Evolutionary conservation across 352 stramenopile genomes (phyloP).

Genomic region (Globisporangium sylvaticum): DNA sequence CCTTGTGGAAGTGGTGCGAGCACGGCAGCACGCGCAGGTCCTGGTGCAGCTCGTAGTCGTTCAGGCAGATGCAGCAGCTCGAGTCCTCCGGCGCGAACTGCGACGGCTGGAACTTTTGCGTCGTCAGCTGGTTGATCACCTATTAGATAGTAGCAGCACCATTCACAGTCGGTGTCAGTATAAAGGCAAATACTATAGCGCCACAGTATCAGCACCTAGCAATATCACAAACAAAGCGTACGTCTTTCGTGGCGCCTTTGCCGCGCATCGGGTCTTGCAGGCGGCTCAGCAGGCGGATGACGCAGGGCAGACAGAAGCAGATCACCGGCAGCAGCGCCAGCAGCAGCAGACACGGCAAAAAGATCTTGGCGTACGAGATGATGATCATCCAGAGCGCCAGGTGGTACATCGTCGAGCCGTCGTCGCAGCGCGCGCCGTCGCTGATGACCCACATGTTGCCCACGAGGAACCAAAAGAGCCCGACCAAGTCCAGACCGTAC

Average conservation of each 20-base stretch:
- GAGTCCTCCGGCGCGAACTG: slow-evolving; percentile 80
- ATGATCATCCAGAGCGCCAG: slow-evolving; percentile 90
- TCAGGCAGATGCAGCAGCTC: slow-evolving; percentile 91
- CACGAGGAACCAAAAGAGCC: slow-evolving; percentile 85
- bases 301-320: slow-evolving; percentile 92
- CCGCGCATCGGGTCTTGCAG: slow-evolving; percentile 85
- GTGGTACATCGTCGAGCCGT: slow-evolving; percentile 75
- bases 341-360: slow-evolving; percentile 88
- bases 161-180: not conserved
- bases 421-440: slow-evolving; percentile 74
- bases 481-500: slow-evolving; percentile 71
- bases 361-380: slow-evolving; percentile 92
- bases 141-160: slow-evolving; percentile 12
- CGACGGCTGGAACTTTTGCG: slow-evolving; percentile 45
- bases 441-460: slow-evolving; percentile 89
- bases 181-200: not conserved
- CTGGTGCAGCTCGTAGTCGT: slow-evolving; percentile 87
- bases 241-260: slow-evolving; percentile 82
- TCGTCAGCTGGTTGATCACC: slow-evolving; percentile 66
- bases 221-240: slow-evolving; percentile 21
- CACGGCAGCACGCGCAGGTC: slow-evolving; percentile 92
- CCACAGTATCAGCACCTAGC: not conserved
- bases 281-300: slow-evolving; percentile 89
- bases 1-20: slow-evolving; percentile 93
- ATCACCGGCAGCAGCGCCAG: slow-evolving; percentile 88